These are phyloP conservation scores for Ricinus communis DNA, from an alignment of 345 rosid species.

Conservation along the genomic window DNA sequence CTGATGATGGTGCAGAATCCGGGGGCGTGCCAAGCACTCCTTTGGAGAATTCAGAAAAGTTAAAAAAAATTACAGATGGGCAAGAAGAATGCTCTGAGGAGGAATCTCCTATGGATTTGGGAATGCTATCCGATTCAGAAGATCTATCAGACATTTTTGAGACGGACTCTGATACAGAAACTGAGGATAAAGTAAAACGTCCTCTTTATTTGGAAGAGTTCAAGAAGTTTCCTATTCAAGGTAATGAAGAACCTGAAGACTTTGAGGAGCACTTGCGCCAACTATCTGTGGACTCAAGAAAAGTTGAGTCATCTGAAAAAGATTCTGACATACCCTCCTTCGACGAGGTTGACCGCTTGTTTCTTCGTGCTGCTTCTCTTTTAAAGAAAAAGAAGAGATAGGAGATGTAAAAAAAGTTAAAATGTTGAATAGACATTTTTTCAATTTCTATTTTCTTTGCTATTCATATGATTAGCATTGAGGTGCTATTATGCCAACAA, in stretches of 20 bases:
- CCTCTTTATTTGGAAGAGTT: constrained; percentile 70
- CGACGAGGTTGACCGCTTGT: constrained; percentile 81
- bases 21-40: constrained; percentile 24
- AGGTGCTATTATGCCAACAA: too few species aligned
- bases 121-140: constrained; percentile 58
- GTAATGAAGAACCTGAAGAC: constrained; percentile 44
- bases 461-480: neutral
- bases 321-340: constrained; percentile 48
- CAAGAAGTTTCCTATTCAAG: constrained; percentile 60
- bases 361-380: constrained; percentile 77
- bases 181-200: constrained; percentile 39
- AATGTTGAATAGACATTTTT: neutral
- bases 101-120: constrained; percentile 40
- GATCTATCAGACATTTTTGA: constrained; percentile 83
- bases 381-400: constrained; percentile 60
- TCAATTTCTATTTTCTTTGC: neutral
- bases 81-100: constrained; percentile 46
- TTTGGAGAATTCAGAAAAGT: constrained; percentile 37
- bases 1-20: constrained; percentile 12
- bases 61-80: constrained; percentile 47
- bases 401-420: neutral
- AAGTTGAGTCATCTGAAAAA: constrained; percentile 24
- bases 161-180: constrained; percentile 69
- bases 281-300: constrained; percentile 33
- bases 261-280: constrained; percentile 52